phyloP scores from a whole-genome alignment of 768 basidiomycete genomes.

The Amanita jacksonii region DNA sequence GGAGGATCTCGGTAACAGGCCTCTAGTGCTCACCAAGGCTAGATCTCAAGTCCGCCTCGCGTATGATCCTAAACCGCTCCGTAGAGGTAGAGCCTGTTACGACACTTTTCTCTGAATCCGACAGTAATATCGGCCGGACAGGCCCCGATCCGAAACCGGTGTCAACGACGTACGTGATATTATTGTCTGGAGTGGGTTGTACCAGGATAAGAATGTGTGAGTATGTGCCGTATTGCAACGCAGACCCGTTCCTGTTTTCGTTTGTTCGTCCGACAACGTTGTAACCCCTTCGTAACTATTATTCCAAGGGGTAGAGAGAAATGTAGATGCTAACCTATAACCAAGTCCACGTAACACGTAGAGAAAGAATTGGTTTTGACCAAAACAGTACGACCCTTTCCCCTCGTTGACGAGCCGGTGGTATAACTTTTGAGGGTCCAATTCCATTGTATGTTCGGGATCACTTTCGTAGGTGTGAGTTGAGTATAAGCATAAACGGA shows the following conservation, averaged over 20 bases:
- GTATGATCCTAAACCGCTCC: conserved; percentile 7
- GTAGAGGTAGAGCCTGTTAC: conserved; percentile 6
- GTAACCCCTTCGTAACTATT: conserved; percentile 1
- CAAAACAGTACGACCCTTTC: conserved; percentile 18
- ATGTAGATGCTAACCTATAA: conserved; percentile 11
- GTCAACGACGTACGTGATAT: conserved; percentile 8
- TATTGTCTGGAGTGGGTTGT: conserved; percentile 1
- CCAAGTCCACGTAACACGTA: conserved; percentile 15
- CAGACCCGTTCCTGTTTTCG: neutral
- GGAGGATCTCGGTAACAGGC: no score
- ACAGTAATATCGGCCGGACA: conserved; percentile 4
- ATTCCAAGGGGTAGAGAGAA: neutral
- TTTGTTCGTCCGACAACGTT: conserved; percentile 4
- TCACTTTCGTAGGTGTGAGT: neutral
- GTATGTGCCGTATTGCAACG: neutral
- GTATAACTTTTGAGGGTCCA: conserved; percentile 11
- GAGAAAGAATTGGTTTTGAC: conserved; percentile 13
- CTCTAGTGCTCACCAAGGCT: conserved; percentile 4
- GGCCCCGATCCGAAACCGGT: conserved; percentile 6
- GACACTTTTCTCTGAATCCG: conserved; percentile 6
- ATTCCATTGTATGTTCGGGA: neutral
- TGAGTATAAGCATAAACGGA: neutral
- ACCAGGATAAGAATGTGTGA: conserved; percentile 8
- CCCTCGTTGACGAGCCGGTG: conserved; percentile 12
- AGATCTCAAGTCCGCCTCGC: conserved; percentile 1